Conservation (phyloP, 2,329 filamentous ascomycete genomes). For the Exophiala sp. region DNA sequence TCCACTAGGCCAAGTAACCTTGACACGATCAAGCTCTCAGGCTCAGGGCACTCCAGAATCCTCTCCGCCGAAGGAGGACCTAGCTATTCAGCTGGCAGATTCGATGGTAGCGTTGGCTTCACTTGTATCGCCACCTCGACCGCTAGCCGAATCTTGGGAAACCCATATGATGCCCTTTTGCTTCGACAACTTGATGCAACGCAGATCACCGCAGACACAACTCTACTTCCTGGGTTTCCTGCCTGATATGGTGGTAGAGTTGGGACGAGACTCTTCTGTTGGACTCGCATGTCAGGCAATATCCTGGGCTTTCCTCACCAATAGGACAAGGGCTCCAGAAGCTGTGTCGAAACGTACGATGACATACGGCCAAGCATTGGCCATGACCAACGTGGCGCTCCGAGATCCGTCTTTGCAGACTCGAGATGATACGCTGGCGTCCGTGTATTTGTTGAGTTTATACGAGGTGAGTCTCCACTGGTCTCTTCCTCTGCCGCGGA, state of each 20-base stretch:
- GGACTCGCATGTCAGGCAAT: constrained; percentile 17
- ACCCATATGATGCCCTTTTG: constrained; percentile 6
- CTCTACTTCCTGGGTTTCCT: constrained; percentile 12
- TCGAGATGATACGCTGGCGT: constrained; percentile 16
- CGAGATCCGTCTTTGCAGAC: constrained; percentile 7
- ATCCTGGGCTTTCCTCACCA: constrained; percentile 13
- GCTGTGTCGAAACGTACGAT: constrained; percentile 10
- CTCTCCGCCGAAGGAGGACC: no score
- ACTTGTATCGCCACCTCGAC: constrained; percentile 3
- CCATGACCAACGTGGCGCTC: constrained; percentile 19
- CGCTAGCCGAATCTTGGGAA: constrained; percentile 12
- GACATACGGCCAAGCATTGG: constrained; percentile 18
- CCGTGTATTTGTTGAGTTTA: constrained; percentile 23
- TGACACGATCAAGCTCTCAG: no score
- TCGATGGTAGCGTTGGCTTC: constrained; percentile 3
- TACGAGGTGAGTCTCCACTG: constrained; percentile 18
- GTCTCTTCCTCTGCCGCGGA: background rate
- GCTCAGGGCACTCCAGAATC: no score
- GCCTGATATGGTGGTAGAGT: constrained; percentile 11
- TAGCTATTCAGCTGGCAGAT: constrained; percentile 3
- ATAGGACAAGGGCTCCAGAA: constrained; percentile 4
- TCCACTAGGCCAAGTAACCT: background rate
- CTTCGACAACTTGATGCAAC: constrained; percentile 9
- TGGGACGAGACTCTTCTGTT: constrained; percentile 10
- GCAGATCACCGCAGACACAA: background rate